These are phyloP conservation scores for Thelonectria olida DNA, from an alignment of 2,329 filamentous ascomycete genomes.

Conservation along the genomic window DNA sequence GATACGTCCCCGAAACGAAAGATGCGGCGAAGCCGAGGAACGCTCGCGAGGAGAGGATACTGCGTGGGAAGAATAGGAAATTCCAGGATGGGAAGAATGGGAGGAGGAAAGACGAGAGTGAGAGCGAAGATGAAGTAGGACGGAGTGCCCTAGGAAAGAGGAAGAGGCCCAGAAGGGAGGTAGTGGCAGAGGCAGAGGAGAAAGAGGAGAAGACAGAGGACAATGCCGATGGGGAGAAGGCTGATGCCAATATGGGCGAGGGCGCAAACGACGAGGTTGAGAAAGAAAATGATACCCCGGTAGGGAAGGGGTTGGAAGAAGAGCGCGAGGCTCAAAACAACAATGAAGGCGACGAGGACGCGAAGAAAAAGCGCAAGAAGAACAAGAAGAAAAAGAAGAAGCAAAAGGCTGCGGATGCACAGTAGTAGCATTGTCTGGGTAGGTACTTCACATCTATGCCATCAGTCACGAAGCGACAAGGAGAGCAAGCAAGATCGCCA, in stretches of 20 bases:
- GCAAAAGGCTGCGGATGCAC: conserved; percentile 34
- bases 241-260: conserved; percentile 14
- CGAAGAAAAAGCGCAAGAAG: conserved; percentile 33
- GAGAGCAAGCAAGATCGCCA: too few relatives aligned
- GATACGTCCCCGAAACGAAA: conserved; percentile 46
- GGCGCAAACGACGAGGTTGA: conserved; percentile 27
- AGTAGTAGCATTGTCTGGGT: too few relatives aligned
- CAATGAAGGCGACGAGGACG: conserved; percentile 7
- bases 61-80: conserved; percentile 41
- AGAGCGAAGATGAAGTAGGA: conserved; percentile 49
- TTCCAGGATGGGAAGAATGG: conserved; percentile 10
- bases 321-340: conserved; percentile 29
- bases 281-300: conserved; percentile 9
- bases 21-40: conserved; percentile 34
- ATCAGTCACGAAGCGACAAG: background rate
- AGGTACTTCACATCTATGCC: too few relatives aligned
- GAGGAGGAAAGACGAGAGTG: conserved; percentile 42
- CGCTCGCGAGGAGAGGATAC: conserved; percentile 40
- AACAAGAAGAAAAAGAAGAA: conserved; percentile 43
- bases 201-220: background rate
- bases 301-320: conserved; percentile 26
- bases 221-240: conserved; percentile 6
- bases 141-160: conserved; percentile 50
- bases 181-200: background rate
- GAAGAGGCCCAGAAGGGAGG: conserved; percentile 43